A percentile compares a stretch with the other conserved stretches of the same genome.
Conservation (phyloP, 2,329 filamentous ascomycete genomes). For the Stemphylium lycopersici region DNA sequence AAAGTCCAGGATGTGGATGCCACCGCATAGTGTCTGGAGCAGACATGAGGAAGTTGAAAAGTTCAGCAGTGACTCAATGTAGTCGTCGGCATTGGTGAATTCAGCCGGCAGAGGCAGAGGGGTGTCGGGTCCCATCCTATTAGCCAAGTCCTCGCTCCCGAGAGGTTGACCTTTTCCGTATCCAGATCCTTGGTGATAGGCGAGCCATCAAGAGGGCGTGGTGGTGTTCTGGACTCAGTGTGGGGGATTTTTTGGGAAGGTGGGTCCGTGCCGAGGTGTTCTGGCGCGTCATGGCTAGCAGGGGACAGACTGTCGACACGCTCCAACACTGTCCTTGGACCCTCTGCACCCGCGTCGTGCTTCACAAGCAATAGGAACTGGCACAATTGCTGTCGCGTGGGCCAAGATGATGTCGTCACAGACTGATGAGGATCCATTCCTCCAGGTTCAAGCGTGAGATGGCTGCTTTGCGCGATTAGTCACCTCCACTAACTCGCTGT, state of each 20-base stretch:
- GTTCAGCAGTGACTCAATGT: conserved; percentile 76
- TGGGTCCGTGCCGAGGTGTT: conserved; percentile 22
- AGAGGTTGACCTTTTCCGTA: not conserved
- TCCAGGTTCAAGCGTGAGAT: conserved; percentile 56
- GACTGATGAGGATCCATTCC: conserved; percentile 56
- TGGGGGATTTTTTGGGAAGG: conserved; percentile 21
- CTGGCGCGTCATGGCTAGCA: conserved; percentile 16
- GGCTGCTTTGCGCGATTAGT: conserved; percentile 3
- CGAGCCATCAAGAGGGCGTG: conserved; percentile 12
- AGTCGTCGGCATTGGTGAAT: conserved; percentile 75
- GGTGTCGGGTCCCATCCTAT: conserved; percentile 54
- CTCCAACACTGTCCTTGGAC: conserved; percentile 8
- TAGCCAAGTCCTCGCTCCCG: conserved; percentile 18
- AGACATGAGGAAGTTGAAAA: conserved; percentile 77
- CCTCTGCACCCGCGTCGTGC: conserved; percentile 1
- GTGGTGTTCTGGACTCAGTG: conserved; percentile 20
- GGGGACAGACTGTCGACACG: conserved; percentile 13
- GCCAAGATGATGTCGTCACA: conserved; percentile 47
- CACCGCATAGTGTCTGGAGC: conserved; percentile 89
- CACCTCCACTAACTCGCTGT: conserved; percentile 31
- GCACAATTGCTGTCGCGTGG: conserved; percentile 10
- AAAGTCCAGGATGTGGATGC: conserved; percentile 97
- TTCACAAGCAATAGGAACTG: not conserved
- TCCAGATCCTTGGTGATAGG: not conserved
- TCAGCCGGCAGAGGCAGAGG: conserved; percentile 72